Evolutionary conservation across 169 alveolate genomes (phyloP).

Genomic region (Plasmodium chabaudi): DNA sequence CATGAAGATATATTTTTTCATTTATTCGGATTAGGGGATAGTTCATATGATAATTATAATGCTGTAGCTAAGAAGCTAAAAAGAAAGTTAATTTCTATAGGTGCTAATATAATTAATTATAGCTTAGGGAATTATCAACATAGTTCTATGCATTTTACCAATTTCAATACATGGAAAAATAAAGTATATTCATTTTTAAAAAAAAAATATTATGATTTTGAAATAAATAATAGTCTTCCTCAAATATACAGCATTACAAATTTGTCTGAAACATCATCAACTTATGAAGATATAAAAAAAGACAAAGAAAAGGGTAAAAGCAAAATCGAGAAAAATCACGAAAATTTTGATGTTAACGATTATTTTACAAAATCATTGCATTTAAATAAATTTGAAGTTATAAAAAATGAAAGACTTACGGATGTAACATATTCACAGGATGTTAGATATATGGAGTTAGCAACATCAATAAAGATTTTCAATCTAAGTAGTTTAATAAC

Average conservation of each 20-base stretch:
- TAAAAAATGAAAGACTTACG: conserved; percentile 49
- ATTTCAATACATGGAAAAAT: conserved; percentile 49
- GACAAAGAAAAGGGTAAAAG: background rate
- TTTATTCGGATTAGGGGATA: conserved; percentile 70
- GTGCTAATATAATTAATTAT: conserved; percentile 53
- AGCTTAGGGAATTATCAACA: conserved; percentile 71
- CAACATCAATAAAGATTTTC: conserved; percentile 1
- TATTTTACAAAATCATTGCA: conserved; percentile 23
- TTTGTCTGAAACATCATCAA: background rate
- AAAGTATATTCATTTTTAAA: conserved; percentile 47
- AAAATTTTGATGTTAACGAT: conserved; percentile 12
- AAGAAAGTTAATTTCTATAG: conserved; percentile 46
- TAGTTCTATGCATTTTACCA: conserved; percentile 71
- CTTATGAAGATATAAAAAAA: background rate
- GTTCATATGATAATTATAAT: conserved; percentile 71
- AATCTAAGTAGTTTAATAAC: conserved; percentile 54
- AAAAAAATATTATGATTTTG: conserved; percentile 17
- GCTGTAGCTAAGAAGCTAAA: conserved; percentile 57
- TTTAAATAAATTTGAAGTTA: conserved; percentile 28
- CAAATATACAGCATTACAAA: conserved; percentile 1
- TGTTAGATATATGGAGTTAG: conserved; percentile 50
- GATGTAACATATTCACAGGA: conserved; percentile 22
- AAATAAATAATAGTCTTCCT: conserved; percentile 20
- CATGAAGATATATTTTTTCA: conserved; percentile 48
- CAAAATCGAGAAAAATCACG: background rate